Percentiles rank a stretch among this genome's conserved stretches.
These are phyloP conservation scores for Fusarium compactum DNA, from an alignment of 2,329 filamentous ascomycete species.

Conservation along the genomic window DNA sequence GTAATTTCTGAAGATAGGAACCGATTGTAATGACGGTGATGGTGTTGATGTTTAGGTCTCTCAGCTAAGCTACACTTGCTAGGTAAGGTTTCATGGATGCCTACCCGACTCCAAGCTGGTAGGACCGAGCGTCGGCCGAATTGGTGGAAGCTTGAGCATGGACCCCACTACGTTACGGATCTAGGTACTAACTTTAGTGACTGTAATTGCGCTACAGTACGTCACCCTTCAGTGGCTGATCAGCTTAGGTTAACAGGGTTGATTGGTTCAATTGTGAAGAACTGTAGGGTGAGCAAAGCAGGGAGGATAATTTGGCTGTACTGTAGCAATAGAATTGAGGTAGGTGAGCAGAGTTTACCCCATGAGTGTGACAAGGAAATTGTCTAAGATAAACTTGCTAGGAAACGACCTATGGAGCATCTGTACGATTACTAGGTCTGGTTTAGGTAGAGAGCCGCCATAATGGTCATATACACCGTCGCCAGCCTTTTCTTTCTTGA, in stretches of 20 bases:
- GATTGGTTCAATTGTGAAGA: neutral
- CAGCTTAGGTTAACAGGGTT: neutral
- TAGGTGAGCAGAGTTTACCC: slow-evolving; percentile 6
- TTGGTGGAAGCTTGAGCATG: slow-evolving; percentile 1
- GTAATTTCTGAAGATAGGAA: neutral
- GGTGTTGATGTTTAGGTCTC: slow-evolving; percentile 15
- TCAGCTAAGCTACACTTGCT: neutral
- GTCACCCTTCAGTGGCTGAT: neutral
- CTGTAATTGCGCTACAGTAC: slow-evolving; percentile 14
- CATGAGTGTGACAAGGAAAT: neutral
- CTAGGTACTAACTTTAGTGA: neutral
- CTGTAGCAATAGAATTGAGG: neutral
- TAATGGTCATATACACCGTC: neutral
- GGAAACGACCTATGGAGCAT: neutral
- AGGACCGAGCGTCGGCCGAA: neutral
- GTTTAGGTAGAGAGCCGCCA: no score
- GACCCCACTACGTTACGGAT: neutral
- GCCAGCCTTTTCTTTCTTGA: neutral
- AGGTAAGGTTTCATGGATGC: slow-evolving; percentile 2
- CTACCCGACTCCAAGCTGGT: neutral
- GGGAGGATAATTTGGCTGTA: neutral
- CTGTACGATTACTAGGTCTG: neutral
- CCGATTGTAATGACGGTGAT: slow-evolving; percentile 11
- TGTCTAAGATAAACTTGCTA: neutral
- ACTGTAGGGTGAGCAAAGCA: neutral